Base-by-base conservation (phyloP, 1,284 basidiomycete genomes). In the Malassezia cuniculi region DNA sequence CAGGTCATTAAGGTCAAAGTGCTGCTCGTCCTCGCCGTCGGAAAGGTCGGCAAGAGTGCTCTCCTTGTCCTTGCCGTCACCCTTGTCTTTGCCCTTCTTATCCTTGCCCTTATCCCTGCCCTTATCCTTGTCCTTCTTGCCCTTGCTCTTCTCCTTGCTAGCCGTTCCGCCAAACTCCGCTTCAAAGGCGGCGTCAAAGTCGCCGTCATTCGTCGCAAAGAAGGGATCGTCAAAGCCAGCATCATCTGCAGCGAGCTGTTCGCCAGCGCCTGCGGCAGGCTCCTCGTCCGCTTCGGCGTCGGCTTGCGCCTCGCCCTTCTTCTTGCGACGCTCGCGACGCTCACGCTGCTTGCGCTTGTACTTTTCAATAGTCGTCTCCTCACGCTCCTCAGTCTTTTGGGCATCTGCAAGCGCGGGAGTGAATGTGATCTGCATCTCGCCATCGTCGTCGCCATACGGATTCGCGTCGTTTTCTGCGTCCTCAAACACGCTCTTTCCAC, bases 1-100 rank as follows among this genome's bases (percentile, higher is more conserved):
- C 24, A 94, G 78, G 25, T 86, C 79, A 60, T 84, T 82, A 75
- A 95, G 80, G 59, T 85, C 78, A 69, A 97, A 97, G 68, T 97
- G 87, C 5, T 76, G 54, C 27, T 62, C 60, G 28, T 52, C 55
- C 17, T 27, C 35, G 18, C 48, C 59, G 25, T 37, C 48, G 4
- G 36, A 46, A 22, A 49, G 40, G 16, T 35, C 31, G 11, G 5
- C 6, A 6, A 25, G n/a, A n/a, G n/a, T n/a, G n/a, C 20, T 39
- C 34, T 37, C 33, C 19, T 20, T 29, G 27, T 47, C 36, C 20
- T 33, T 35, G 14, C 34, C 25, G 10, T 14, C 19, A 1, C 10
- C 32, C 24, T 22, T 9, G 17, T n/a, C 4, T 19, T 41, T 16
- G 29, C 36, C 41, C 37, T 42, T 43, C 18, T 38, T 25, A 2